Percentiles rank a stretch among this genome's conserved stretches.
phyloP scores from a whole-genome alignment of 2,329 filamentous ascomycete species.

The Akanthomyces muscarius region DNA sequence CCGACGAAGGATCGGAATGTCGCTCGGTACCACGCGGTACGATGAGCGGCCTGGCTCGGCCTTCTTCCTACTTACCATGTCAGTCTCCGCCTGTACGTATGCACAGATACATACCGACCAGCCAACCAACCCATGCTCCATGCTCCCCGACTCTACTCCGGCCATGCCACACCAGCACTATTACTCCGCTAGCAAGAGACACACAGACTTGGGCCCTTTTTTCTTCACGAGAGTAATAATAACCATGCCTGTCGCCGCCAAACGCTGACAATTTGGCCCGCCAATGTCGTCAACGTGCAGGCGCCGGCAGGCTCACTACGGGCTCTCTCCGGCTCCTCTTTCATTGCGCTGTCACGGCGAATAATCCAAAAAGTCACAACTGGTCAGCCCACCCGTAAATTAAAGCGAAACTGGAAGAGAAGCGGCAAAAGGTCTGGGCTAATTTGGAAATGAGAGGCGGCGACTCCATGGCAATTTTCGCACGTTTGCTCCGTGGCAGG shows the following conservation, averaged over 20 bases:
- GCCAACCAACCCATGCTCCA: neutral
- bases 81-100: neutral
- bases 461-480: neutral
- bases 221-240: neutral
- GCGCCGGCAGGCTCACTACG: neutral
- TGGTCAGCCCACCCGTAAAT: neutral
- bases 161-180: neutral
- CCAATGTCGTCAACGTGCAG: slow-evolving; percentile 16
- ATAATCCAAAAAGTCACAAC: neutral
- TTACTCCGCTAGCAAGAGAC: neutral
- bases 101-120: neutral
- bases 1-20: slow-evolving; percentile 10
- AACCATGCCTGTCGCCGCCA: neutral
- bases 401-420: neutral
- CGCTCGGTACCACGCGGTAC: slow-evolving; percentile 12
- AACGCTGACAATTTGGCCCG: neutral
- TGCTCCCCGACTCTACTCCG: neutral
- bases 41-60: slow-evolving; percentile 7
- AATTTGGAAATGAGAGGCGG: neutral
- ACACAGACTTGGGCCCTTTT: neutral
- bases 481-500: neutral
- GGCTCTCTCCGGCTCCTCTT: slow-evolving; percentile 8
- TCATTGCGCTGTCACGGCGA: neutral
- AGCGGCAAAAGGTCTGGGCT: neutral
- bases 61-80: neutral